phyloP scores from a whole-genome alignment of 2,329 filamentous ascomycete species.

The Aspergillus unguis region DNA sequence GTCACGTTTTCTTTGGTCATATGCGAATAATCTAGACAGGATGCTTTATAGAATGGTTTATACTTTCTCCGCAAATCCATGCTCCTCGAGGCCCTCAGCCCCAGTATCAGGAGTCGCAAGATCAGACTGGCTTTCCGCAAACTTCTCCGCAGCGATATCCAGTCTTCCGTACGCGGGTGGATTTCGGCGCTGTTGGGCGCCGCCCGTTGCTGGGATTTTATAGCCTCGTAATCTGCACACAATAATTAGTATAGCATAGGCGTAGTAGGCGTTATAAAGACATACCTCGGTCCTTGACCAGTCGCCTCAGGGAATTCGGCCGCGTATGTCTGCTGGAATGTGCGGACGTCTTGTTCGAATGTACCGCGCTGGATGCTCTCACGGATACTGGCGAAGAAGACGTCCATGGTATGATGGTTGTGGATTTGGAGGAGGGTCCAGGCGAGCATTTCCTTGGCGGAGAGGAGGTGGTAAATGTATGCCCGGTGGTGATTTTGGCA shows the following conservation, averaged over 20 bases:
- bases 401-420: conserved; percentile 70
- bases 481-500: conserved; percentile 82
- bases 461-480: conserved; percentile 81
- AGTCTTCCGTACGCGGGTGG: conserved; percentile 63
- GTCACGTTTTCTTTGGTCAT: too few species aligned
- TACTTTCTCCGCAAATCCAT: conserved; percentile 54
- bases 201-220: conserved; percentile 69
- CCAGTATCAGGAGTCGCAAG: conserved; percentile 51
- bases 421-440: conserved; percentile 93
- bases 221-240: conserved; percentile 65
- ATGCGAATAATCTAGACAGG: too few species aligned
- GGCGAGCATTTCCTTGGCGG: conserved; percentile 92
- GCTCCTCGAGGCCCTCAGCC: conserved; percentile 52
- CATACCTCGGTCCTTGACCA: conserved; percentile 69
- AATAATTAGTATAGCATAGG: neutral
- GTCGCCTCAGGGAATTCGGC: conserved; percentile 67
- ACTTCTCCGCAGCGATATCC: conserved; percentile 47
- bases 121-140: conserved; percentile 50
- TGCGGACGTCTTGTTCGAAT: conserved; percentile 53
- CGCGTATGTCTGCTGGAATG: conserved; percentile 68
- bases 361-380: conserved; percentile 56
- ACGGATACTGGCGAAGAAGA: conserved; percentile 72
- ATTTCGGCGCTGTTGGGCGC: conserved; percentile 63
- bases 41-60: neutral
- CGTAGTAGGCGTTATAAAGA: neutral